phyloP scores from a whole-genome alignment of 208 protist species.

The Blastocrithidia nonstop region DNA sequence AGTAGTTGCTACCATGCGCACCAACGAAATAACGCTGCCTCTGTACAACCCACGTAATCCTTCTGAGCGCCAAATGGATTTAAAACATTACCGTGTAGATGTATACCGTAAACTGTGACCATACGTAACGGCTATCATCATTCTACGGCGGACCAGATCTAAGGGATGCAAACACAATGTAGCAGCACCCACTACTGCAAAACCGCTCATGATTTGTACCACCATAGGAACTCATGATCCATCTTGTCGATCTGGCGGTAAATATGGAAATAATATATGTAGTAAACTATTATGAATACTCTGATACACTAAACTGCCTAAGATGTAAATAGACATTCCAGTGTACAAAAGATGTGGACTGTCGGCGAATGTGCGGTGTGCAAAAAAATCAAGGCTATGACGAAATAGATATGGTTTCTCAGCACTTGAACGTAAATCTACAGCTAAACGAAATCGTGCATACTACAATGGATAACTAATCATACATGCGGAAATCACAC shows the following conservation, averaged over 20 bases:
- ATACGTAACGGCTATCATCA: conserved; percentile 69
- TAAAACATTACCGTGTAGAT: conserved; percentile 32
- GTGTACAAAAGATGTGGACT: conserved; percentile 57
- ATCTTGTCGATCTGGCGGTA: conserved; percentile 26
- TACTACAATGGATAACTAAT: conserved; percentile 74
- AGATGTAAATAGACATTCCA: conserved; percentile 44
- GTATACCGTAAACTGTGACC: conserved; percentile 33
- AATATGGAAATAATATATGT: conserved; percentile 13
- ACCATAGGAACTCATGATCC: conserved; percentile 13
- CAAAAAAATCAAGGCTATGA: conserved; percentile 60
- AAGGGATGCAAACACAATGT: conserved; percentile 62
- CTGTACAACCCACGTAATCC: conserved; percentile 53
- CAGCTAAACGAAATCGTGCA: conserved; percentile 60
- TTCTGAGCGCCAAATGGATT: conserved; percentile 33
- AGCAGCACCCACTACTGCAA: conserved; percentile 30
- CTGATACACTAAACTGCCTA: conserved; percentile 50
- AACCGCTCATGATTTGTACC: conserved; percentile 21
- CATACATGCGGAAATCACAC: conserved; percentile 17
- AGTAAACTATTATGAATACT: conserved; percentile 21
- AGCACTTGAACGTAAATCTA: conserved; percentile 44
- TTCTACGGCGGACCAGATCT: conserved; percentile 52
- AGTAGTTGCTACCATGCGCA: conserved; percentile 23
- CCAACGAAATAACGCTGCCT: conserved; percentile 37
- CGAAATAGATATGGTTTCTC: conserved; percentile 38
- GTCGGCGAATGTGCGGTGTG: conserved; percentile 44